These are phyloP conservation scores for Aspergillus sp. DNA, from an alignment of 2,329 filamentous ascomycete species.

Conservation along the genomic window DNA sequence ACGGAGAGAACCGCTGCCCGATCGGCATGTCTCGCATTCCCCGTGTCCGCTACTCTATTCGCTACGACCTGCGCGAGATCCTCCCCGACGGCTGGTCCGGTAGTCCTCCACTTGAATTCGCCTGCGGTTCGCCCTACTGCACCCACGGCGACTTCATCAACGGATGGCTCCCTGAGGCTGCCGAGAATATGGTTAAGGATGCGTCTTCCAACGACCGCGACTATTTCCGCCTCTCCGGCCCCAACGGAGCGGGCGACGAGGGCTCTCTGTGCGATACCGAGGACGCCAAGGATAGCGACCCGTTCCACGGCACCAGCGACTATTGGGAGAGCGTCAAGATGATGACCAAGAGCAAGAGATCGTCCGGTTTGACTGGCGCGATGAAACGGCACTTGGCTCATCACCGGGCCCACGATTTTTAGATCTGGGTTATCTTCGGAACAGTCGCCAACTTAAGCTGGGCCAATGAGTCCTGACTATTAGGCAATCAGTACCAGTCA, in stretches of 20 bases:
- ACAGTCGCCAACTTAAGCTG: no score
- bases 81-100: conserved; percentile 17
- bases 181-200: conserved; percentile 10
- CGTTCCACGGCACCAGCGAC: conserved; percentile 15
- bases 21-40: conserved; percentile 16
- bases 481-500: no score
- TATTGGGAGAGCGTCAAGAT: conserved; percentile 17
- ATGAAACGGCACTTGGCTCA: no score
- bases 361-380: no score
- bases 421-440: no score
- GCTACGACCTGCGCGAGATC: conserved; percentile 13
- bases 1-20: conserved; percentile 15
- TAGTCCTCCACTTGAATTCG: conserved; percentile 11
- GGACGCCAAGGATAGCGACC: conserved; percentile 11
- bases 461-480: no score
- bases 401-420: no score
- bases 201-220: neutral
- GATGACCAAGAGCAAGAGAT: conserved; percentile 5
- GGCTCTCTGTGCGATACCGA: neutral
- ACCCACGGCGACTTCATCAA: conserved; percentile 14
- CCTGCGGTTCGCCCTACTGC: conserved; percentile 11
- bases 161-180: conserved; percentile 13
- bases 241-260: conserved; percentile 1
- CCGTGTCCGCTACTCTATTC: conserved; percentile 16
- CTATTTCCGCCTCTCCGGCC: conserved; percentile 8